Percentiles rank a stretch among this genome's conserved stretches.
phyloP scores from a whole-genome alignment of 2,329 filamentous ascomycete species.

The Tolypocladium ophioglossoides region DNA sequence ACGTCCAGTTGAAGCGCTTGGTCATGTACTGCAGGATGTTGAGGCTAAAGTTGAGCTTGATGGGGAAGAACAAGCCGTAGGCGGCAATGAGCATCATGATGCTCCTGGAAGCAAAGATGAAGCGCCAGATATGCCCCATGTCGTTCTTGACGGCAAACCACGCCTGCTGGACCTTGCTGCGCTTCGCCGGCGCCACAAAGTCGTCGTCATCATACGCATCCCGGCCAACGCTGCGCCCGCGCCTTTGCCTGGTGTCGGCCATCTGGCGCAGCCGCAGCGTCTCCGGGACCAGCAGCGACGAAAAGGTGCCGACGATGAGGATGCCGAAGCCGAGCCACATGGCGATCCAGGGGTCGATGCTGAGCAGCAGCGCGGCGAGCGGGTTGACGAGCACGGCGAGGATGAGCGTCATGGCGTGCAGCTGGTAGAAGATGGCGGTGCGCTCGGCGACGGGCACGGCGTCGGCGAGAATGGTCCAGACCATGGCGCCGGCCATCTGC shows the following conservation, averaged over 20 bases:
- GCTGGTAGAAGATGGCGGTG: constrained; percentile 29
- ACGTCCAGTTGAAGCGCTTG: constrained; percentile 37
- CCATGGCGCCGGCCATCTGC: constrained; percentile 28
- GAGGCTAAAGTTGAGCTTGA: constrained; percentile 19
- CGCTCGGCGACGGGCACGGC: constrained; percentile 25
- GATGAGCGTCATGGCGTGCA: constrained; percentile 24
- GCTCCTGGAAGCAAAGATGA: constrained; percentile 27
- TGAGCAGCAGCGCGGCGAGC: constrained; percentile 28
- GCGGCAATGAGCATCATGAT: constrained; percentile 27
- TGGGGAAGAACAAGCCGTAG: constrained; percentile 12
- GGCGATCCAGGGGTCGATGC: constrained; percentile 27
- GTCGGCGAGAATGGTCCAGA: constrained; percentile 35
- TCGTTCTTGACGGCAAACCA: constrained; percentile 18
- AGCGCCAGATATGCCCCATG: constrained; percentile 24
- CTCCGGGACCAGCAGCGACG: constrained; percentile 28
- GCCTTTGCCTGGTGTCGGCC: constrained; percentile 12
- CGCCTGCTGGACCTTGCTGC: constrained; percentile 7
- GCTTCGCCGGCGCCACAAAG: neutral
- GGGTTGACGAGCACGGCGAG: constrained; percentile 29
- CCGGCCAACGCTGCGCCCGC: constrained; percentile 1
- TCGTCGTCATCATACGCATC: neutral
- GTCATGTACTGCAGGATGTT: constrained; percentile 42
- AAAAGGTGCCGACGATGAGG: constrained; percentile 15
- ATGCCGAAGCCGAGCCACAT: constrained; percentile 23
- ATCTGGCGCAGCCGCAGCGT: constrained; percentile 25